Conservation (phyloP, 306 rosid species). For the Hippophae tibetana region DNA sequence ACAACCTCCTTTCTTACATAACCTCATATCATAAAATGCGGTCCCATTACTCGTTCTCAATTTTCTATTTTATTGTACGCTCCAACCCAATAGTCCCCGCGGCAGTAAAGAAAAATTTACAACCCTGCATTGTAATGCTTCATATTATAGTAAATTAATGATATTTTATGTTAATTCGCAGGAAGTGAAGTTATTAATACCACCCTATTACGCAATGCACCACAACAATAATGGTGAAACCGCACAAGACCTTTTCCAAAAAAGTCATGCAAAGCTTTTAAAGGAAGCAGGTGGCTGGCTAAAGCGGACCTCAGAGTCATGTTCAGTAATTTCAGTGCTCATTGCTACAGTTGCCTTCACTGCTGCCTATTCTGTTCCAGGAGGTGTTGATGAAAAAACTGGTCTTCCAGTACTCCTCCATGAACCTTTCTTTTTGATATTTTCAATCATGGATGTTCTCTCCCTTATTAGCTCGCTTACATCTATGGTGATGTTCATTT, state of each 20-base stretch:
- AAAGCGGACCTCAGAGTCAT: background rate
- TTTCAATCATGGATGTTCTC: conserved; percentile 20
- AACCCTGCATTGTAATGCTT: too few relatives aligned
- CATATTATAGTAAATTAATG: too few relatives aligned
- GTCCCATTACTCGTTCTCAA: too few relatives aligned
- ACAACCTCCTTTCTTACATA: fast-evolving
- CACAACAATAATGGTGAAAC: too few relatives aligned
- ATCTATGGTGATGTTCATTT: conserved; percentile 24
- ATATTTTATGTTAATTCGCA: too few relatives aligned
- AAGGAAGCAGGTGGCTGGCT: background rate
- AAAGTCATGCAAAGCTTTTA: background rate
- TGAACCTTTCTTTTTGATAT: background rate
- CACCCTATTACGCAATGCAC: too few relatives aligned
- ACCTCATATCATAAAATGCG: too few relatives aligned
- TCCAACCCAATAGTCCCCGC: too few relatives aligned
- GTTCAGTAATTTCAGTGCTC: conserved; percentile 1
- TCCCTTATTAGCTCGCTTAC: conserved; percentile 18
- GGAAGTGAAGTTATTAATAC: too few relatives aligned
- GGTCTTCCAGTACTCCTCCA: background rate
- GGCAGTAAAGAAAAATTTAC: too few relatives aligned
- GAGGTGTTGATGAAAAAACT: background rate
- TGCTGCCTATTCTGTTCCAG: background rate
- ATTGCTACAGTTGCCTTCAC: conserved; percentile 9
- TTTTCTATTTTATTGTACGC: too few relatives aligned
- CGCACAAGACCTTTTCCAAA: too few relatives aligned